Evolutionary conservation across 2,329 filamentous ascomycete species (phyloP), one percentile per base, ranked within the genome.

Genomic region (Penicillium sp.): DNA sequence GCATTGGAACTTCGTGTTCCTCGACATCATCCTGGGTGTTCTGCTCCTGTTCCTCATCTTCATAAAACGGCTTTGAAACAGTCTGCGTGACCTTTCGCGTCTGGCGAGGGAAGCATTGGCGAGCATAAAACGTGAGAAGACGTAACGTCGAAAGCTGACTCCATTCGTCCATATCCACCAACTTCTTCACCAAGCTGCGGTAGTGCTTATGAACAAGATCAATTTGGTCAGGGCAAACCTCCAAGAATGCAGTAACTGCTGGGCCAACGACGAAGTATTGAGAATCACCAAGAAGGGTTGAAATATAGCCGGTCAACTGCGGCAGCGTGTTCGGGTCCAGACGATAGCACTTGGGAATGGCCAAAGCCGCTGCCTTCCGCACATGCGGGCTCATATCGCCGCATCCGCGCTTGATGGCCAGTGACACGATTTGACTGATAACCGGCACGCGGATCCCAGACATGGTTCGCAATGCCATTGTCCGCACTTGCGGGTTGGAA

Each of bases 121-220:
- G 82, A 1, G 88, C 84, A 68, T 98, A 98, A 20, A 84, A 75
- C 1, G 87, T 86, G 82, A 97, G 85, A 56, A 98, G 75, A 33
- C 84, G 81, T 59, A 98, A 66, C 2, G 88, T 88, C 2, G 89
- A 87, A 46, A 97, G 71, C 72, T 98, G 93, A 37, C 90, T 88
- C 93, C 93, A 98, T 72, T 98, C 93, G 65, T 98, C 93, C 93
- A 98, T 98, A 66, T 98, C 93, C 23, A 96, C 89, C 45, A 97
- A 75, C 75, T 96, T 95, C 68, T 84, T 88, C 55, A 95, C 84
- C 55, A 98, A 75, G 31, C 81, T 78, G 44, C 89, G 83, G 72
- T 97, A 98, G 66, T 95, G 87, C 57, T 87, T 84, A 70, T 98
- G 93, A 59, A 98, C 84, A 52, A 98, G 74, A 66, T 96, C 91